These are phyloP conservation scores for Stenocarpella maydis DNA, from an alignment of 2,329 filamentous ascomycete species.

Conservation along the genomic window DNA sequence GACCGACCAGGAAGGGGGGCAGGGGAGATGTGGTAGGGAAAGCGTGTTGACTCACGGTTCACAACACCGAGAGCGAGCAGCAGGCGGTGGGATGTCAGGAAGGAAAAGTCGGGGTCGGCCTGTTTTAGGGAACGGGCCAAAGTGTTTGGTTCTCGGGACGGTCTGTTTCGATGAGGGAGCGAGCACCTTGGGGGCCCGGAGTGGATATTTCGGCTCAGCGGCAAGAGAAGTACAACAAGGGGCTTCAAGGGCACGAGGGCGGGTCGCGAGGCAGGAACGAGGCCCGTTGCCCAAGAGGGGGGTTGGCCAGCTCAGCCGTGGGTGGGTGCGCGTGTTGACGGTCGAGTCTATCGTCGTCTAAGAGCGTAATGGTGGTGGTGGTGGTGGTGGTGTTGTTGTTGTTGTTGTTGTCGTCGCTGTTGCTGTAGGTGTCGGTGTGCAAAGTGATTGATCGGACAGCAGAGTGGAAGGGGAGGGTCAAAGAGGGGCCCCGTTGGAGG, in stretches of 20 bases:
- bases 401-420: neutral
- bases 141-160: slow-evolving; percentile 16
- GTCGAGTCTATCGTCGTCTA: neutral
- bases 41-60: slow-evolving; percentile 10
- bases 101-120: slow-evolving; percentile 13
- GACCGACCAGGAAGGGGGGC: neutral
- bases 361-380: no score
- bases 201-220: neutral
- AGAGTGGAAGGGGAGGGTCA: neutral
- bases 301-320: neutral
- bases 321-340: neutral
- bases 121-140: slow-evolving; percentile 24
- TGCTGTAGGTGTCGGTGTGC: neutral
- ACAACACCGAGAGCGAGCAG: slow-evolving; percentile 21
- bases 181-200: slow-evolving; percentile 2
- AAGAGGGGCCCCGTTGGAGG: slow-evolving; percentile 11
- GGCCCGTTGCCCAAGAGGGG: neutral
- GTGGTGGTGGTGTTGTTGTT: neutral
- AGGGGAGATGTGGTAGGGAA: neutral
- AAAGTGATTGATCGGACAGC: neutral
- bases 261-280: neutral
- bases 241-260: neutral
- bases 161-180: slow-evolving; percentile 20
- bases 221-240: no score
- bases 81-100: neutral